Evolutionary conservation across 169 alveolate genomes (phyloP), one percentile per base, ranked within the genome.

Genomic region (Plasmodium fragile): DNA sequence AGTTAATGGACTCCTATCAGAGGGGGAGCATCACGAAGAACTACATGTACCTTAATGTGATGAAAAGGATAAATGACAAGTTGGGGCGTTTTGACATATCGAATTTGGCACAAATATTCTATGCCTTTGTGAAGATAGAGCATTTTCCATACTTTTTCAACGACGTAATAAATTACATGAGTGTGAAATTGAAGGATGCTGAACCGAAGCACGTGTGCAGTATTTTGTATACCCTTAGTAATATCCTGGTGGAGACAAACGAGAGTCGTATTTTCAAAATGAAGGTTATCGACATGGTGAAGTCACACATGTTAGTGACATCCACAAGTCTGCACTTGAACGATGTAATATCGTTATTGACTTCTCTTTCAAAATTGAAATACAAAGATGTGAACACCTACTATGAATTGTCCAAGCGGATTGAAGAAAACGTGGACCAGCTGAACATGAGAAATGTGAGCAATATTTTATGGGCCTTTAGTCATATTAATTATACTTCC

Each of bases 381-480:
- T 89, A 78, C 81, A 89, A 89, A 65, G 89, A 89, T 22, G 82
- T 89, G 70, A 32, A 77, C 25, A 34, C 34, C 4, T 89, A 89
- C 45, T 89, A 89, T 22, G 75, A 89, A 4, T 18, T 89, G 13
- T 89, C 94, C 13, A 89, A 89, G 70, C 59, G 81, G 71, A 89
- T 89, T 0, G 94, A 89, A 34, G 80, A 89, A 18, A 36, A 89
- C 65, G n/a, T 78, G 1, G 82, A 89, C 34, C 45, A 78, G 32
- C 81, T 89, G 36, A 89, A n/a, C 52, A 89, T 89, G 34, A 89
- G 52, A 89, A 78, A 89, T 72, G 83, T 89, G 18, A 89, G 94
- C 49, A 89, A 89, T 41, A 89, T 89, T 39, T 77, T 89, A 78
- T 89, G 94, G 94, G 69, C 94, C 4, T 89, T 77, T 41, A 89